A percentile compares a stretch with the other conserved stretches of the same genome.
Evolutionary conservation across 1,284 basidiomycete genomes (phyloP).

Genomic region (Moniliophthora roreri): DNA sequence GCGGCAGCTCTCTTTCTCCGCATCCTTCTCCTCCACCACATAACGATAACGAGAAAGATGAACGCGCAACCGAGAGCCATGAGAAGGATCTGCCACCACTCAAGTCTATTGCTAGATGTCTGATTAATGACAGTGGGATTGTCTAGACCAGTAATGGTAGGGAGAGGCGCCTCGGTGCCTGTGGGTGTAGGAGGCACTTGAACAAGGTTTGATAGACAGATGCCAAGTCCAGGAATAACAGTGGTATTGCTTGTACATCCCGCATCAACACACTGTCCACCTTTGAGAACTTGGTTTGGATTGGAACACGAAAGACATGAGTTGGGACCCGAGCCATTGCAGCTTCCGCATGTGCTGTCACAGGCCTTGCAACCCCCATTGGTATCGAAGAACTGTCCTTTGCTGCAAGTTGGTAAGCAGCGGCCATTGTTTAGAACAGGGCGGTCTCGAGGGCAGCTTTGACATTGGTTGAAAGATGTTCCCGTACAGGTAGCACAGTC

Average conservation of each 20-base stretch:
- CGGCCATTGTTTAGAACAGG: slow-evolving; percentile 73
- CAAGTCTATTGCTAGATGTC: slow-evolving; percentile 36
- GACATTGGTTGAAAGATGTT: slow-evolving; percentile 72
- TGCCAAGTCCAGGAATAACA: slow-evolving; percentile 68
- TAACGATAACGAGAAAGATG: slow-evolving; percentile 66
- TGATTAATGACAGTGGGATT: slow-evolving; percentile 40
- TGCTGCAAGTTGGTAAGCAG: slow-evolving; percentile 74
- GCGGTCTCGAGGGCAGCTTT: slow-evolving; percentile 60
- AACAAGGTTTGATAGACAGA: slow-evolving; percentile 76
- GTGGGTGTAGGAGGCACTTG: slow-evolving; percentile 47
- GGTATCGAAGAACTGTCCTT: slow-evolving; percentile 71
- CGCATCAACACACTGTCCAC: slow-evolving; percentile 62
- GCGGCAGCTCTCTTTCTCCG: slow-evolving; percentile 63
- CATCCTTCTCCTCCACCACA: slow-evolving; percentile 67
- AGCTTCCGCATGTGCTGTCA: slow-evolving; percentile 73
- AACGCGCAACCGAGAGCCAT: slow-evolving; percentile 79
- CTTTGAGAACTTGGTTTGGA: slow-evolving; percentile 56
- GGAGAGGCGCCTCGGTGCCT: slow-evolving; percentile 44
- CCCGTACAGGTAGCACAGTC: slow-evolving; percentile 80
- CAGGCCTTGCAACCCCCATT: slow-evolving; percentile 66
- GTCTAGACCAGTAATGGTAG: slow-evolving; percentile 54
- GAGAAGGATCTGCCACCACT: slow-evolving; percentile 82
- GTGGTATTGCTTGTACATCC: slow-evolving; percentile 53
- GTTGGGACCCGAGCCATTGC: slow-evolving; percentile 60
- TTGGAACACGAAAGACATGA: slow-evolving; percentile 75